These are phyloP conservation scores for Pulchroboletus neoregius DNA, from an alignment of 1,284 basidiomycete species.

Conservation along the genomic window DNA sequence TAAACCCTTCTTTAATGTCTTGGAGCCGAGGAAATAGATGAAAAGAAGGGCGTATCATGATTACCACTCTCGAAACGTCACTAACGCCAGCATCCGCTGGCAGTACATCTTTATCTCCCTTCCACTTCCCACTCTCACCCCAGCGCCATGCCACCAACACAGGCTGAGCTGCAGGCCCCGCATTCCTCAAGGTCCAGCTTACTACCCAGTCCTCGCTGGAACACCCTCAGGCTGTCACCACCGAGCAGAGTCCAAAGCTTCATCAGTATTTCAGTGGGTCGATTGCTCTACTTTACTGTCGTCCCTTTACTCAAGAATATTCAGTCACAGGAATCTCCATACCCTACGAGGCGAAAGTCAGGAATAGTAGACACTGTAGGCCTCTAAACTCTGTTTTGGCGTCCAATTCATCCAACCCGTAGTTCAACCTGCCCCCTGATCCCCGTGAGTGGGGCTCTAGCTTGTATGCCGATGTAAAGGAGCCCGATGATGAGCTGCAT, in stretches of 20 bases:
- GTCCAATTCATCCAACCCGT: slow-evolving; percentile 2
- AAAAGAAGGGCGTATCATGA: background rate
- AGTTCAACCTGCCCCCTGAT: slow-evolving; percentile 53
- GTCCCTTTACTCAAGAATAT: background rate
- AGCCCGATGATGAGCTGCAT: slow-evolving; percentile 55
- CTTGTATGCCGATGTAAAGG: slow-evolving; percentile 44
- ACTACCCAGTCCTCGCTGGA: slow-evolving; percentile 6
- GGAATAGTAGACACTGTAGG: slow-evolving; percentile 17
- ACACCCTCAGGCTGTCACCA: slow-evolving; percentile 12
- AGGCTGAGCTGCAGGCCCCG: background rate
- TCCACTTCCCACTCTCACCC: background rate
- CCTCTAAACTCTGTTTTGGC: background rate
- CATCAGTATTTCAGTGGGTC: slow-evolving; percentile 28
- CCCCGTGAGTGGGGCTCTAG: slow-evolving; percentile 52
- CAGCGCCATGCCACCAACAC: slow-evolving; percentile 16
- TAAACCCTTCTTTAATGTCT: background rate
- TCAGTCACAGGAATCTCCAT: slow-evolving; percentile 30
- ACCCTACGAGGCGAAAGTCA: slow-evolving; percentile 22
- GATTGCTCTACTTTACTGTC: background rate
- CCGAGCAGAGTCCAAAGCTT: slow-evolving; percentile 28
- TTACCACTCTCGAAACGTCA: background rate
- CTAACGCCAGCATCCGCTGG: background rate
- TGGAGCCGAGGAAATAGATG: slow-evolving; percentile 5
- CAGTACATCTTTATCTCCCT: background rate
- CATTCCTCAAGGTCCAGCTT: slow-evolving; percentile 15